Conservation (phyloP, 2,329 filamentous ascomycete genomes). For the Fusarium algeriense region DNA sequence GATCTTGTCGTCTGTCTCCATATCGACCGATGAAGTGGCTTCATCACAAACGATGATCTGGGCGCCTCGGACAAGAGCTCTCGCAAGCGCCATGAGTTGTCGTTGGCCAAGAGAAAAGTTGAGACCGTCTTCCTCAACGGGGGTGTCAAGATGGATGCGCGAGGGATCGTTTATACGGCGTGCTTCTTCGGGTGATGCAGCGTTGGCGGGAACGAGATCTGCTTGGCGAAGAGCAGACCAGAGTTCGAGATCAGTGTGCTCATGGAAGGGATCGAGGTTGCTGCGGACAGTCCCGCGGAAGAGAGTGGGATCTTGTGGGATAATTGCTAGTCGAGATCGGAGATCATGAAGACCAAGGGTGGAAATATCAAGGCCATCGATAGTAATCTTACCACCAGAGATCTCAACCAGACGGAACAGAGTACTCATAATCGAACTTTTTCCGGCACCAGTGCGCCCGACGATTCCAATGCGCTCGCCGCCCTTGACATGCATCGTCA, state of each 20-base stretch:
- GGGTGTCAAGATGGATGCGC: conserved; percentile 83
- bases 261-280: conserved; percentile 84
- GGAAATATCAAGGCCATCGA: conserved; percentile 77
- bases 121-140: conserved; percentile 92
- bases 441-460: conserved; percentile 84
- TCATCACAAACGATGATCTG: conserved; percentile 98
- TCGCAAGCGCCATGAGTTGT: conserved; percentile 93
- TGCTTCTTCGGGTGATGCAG: conserved; percentile 73
- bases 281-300: conserved; percentile 84
- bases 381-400: conserved; percentile 70
- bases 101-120: conserved; percentile 97
- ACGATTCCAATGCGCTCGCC: conserved; percentile 87
- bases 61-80: conserved; percentile 86
- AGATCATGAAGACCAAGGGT: conserved; percentile 81
- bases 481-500: conserved; percentile 78
- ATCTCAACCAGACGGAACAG: conserved; percentile 82
- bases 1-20: conserved; percentile 97
- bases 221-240: conserved; percentile 84
- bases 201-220: conserved; percentile 72
- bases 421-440: conserved; percentile 85
- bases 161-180: conserved; percentile 74
- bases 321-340: conserved; percentile 81
- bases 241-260: conserved; percentile 81
- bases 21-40: conserved; percentile 91
- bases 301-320: conserved; percentile 86